Evolutionary conservation across 257 asterid genomes (phyloP).

Genomic region (Solanum pinnatisectum): DNA sequence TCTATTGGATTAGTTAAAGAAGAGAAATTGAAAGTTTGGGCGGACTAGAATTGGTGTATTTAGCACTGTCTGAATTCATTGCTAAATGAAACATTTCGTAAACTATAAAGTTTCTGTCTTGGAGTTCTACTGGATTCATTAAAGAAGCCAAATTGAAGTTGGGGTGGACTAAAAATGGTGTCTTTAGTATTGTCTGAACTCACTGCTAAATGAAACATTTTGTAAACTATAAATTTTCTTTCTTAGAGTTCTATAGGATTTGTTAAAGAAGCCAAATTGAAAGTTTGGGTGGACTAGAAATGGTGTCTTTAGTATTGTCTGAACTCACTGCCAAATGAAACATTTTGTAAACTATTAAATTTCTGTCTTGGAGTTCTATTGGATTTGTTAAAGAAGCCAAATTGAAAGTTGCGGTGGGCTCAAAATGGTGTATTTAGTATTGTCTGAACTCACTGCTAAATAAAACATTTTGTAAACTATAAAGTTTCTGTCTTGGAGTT

Average conservation of each 20-base stretch:
- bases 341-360: not conserved
- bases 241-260: not conserved
- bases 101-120: not conserved
- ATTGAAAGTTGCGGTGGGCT: not conserved
- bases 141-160: not conserved
- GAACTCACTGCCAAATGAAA: not conserved
- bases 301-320: not conserved
- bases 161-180: not conserved
- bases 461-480: not conserved
- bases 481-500: not conserved
- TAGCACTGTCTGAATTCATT: not conserved
- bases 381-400: not conserved
- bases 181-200: not conserved
- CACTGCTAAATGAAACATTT: not conserved
- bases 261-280: not conserved
- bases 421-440: not conserved
- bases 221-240: not conserved
- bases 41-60: not conserved
- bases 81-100: not conserved
- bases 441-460: not conserved
- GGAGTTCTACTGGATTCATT: not conserved
- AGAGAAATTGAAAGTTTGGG: not conserved
- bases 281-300: not conserved
- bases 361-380: not conserved
- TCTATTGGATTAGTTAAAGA: not conserved